These are phyloP conservation scores for Limtongia smithiae DNA, from an alignment of 805 yeast genomes.

Conservation along the genomic window DNA sequence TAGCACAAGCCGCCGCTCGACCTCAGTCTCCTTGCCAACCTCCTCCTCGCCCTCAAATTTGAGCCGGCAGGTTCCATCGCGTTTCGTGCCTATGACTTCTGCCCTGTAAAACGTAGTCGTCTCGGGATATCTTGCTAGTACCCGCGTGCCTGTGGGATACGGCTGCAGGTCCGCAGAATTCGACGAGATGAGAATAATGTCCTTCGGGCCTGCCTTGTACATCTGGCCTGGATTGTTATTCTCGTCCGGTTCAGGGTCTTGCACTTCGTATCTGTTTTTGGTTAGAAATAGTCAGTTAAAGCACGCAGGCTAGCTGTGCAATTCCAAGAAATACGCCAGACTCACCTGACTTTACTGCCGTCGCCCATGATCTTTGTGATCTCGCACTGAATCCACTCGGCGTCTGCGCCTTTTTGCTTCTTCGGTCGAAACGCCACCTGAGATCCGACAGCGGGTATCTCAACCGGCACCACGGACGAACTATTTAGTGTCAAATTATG, in stretches of 20 bases:
- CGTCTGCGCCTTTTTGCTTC: conserved; percentile 59
- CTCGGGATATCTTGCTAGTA: conserved; percentile 92
- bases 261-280: conserved; percentile 65
- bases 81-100: conserved; percentile 71
- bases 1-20: conserved; percentile 75
- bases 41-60: conserved; percentile 97
- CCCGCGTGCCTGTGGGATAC: conserved; percentile 74
- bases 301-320: not conserved
- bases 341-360: conserved; percentile 45
- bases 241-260: conserved; percentile 97
- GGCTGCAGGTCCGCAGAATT: conserved; percentile 43
- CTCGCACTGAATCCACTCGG: conserved; percentile 95
- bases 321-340: not conserved
- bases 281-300: conserved; percentile 10
- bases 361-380: conserved; percentile 74
- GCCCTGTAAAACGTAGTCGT: conserved; percentile 97
- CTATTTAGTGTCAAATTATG: not conserved
- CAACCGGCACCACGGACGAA: conserved; percentile 17
- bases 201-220: conserved; percentile 79
- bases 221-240: conserved; percentile 81
- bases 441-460: conserved; percentile 45
- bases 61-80: conserved; percentile 73
- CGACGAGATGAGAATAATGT: conserved; percentile 69
- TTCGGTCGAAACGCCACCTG: conserved; percentile 82
- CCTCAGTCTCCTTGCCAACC: conserved; percentile 91